A percentile compares a stretch with the other conserved stretches of the same genome.
These are phyloP conservation scores for Colletotrichum paranaense DNA, from an alignment of 2,329 filamentous ascomycete genomes.

Conservation along the genomic window DNA sequence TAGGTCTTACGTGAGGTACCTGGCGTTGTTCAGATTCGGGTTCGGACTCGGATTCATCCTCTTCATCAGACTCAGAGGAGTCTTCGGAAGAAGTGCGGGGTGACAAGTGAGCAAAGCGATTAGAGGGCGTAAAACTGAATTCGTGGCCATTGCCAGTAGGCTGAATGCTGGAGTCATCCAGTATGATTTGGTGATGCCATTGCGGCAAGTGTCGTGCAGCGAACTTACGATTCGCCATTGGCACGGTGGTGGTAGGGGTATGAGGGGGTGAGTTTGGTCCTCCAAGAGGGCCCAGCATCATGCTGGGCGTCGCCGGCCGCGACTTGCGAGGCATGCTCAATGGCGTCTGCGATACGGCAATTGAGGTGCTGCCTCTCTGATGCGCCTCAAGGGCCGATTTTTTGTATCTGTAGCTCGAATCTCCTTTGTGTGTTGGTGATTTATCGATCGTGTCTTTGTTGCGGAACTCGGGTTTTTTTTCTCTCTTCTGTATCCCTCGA, in stretches of 20 bases:
- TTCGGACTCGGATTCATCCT: slow-evolving; percentile 20
- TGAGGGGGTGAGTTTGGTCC: slow-evolving; percentile 60
- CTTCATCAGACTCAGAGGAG: slow-evolving; percentile 32
- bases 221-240: slow-evolving; percentile 47
- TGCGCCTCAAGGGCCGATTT: background rate
- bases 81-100: slow-evolving; percentile 46
- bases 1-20: background rate
- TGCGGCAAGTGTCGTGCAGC: slow-evolving; percentile 45
- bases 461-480: slow-evolving; percentile 5
- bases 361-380: background rate
- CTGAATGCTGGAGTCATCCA: slow-evolving; percentile 53
- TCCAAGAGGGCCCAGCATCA: slow-evolving; percentile 47
- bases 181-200: slow-evolving; percentile 44
- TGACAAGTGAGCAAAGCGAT: slow-evolving; percentile 43
- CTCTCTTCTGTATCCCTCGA: slow-evolving; percentile 9
- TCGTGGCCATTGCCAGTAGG: slow-evolving; percentile 55
- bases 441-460: slow-evolving; percentile 22
- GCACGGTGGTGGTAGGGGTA: slow-evolving; percentile 54
- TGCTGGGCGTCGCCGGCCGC: slow-evolving; percentile 55
- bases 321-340: slow-evolving; percentile 47
- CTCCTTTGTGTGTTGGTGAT: slow-evolving; percentile 13
- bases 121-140: slow-evolving; percentile 49
- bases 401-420: background rate
- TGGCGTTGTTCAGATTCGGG: background rate
- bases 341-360: background rate